Base-by-base conservation (phyloP, 345 rosid genomes). In the Fremontodendron californicum region DNA sequence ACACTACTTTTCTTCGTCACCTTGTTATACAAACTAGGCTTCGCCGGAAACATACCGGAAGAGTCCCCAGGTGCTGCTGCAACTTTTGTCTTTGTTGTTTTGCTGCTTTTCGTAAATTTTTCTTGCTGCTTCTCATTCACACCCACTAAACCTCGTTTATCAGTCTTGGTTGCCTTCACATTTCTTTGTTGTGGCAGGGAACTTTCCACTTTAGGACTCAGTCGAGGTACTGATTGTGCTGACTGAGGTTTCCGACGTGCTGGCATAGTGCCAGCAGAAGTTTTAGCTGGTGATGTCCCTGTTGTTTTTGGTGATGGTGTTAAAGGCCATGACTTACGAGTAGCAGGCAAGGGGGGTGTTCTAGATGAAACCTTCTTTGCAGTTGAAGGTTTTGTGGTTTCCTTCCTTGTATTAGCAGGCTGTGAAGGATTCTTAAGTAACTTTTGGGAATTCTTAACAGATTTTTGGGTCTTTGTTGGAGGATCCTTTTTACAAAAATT, bases 281-380 rank as follows among this genome's bases (percentile, higher is more conserved):
- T 75, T 82, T 82, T 88, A 58, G 87, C 86, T 3, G 87, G 80
- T 52, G 88, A 82, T 77, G 71, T 66, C 68, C 83, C 86, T 1
- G 77, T 48, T 18, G 83, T 80, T 82, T 85, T 87, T 71, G 63
- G 81, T 66, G 89, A 78, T 21, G 87, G 90, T 25, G 84, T 72
- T 33, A 87, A 84, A 62, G 94, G 90, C 92, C 89, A 88, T 48
- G 92, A 90, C 84, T 88, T 90, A 61, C 89, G 91, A 49, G 85
- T 75, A 39, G 82, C 77, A 60, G 90, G 88, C 68, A 82, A 79
- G 19, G 86, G 48, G 15, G 82, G 76, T 68, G 88, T 51, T 83
- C 79, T 85, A 15, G 92, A 78, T 43, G 88, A 57, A 75, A 72
- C 67, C 77, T 85, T 87, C 77, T 80, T 85, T 16, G 74, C 58